Evolutionary conservation across 805 yeast species (phyloP).

Genomic region (Yarrowia divulgata): DNA sequence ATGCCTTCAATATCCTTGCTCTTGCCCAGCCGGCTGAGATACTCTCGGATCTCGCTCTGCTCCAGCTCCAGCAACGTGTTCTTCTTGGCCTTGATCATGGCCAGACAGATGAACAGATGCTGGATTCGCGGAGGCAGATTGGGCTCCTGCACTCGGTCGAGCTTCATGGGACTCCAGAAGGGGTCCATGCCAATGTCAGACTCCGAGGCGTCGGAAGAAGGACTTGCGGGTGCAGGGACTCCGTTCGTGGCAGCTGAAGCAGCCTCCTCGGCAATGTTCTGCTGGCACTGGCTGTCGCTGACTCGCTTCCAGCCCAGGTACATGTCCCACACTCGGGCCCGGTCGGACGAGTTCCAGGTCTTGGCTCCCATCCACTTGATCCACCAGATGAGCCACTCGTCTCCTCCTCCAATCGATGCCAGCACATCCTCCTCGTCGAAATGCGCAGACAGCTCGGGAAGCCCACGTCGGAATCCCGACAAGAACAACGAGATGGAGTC

Average conservation of each 20-base stretch:
- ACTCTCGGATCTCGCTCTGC: conserved; percentile 85
- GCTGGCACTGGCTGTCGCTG: conserved; percentile 35
- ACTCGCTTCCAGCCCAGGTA: conserved; percentile 69
- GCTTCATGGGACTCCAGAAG: conserved; percentile 61
- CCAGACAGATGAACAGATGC: conserved; percentile 74
- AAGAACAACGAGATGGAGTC: conserved; percentile 74
- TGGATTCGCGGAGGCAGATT: conserved; percentile 61
- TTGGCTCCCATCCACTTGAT: conserved; percentile 87
- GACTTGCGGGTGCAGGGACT: conserved; percentile 42
- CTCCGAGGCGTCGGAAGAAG: conserved; percentile 46
- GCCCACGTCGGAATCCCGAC: conserved; percentile 62
- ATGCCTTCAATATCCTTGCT: conserved; percentile 75
- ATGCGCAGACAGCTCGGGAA: conserved; percentile 79
- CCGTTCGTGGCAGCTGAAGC: conserved; percentile 1
- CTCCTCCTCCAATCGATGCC: conserved; percentile 65
- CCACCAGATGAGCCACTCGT: conserved; percentile 96
- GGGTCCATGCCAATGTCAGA: conserved; percentile 61
- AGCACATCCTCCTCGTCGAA: conserved; percentile 82
- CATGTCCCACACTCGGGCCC: conserved; percentile 91
- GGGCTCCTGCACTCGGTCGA: conserved; percentile 43
- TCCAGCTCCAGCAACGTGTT: conserved; percentile 83
- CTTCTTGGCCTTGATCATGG: conserved; percentile 81
- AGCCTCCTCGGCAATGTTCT: conserved; percentile 20
- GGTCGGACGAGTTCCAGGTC: conserved; percentile 78
- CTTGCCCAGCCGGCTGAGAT: conserved; percentile 60